A percentile compares a stretch with the other conserved stretches of the same genome.
phyloP scores from a whole-genome alignment of 1,139 yeast genomes.

The Debaryomyces coudertii region DNA sequence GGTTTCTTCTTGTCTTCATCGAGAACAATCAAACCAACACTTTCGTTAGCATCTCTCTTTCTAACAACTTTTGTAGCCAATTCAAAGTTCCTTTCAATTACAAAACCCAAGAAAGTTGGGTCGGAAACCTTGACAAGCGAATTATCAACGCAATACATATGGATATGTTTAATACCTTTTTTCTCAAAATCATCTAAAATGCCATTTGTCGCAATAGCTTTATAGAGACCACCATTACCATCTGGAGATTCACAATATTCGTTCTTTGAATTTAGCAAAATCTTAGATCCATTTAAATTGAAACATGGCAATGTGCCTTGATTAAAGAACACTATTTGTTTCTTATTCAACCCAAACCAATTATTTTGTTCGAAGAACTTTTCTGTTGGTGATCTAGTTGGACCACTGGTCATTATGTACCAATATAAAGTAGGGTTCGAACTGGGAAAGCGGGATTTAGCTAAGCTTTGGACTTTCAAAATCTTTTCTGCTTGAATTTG shows the following conservation, averaged over 20 bases:
- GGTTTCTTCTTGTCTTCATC: constrained; percentile 66
- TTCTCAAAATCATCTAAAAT: constrained; percentile 66
- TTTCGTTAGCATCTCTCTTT: constrained; percentile 83
- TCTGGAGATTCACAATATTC: constrained; percentile 87
- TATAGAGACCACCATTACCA: constrained; percentile 97
- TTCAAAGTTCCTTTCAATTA: constrained; percentile 64
- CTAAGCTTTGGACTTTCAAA: constrained; percentile 60
- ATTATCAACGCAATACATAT: constrained; percentile 97
- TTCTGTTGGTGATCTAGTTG: constrained; percentile 81
- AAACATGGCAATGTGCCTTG: constrained; percentile 97
- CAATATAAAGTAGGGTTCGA: constrained; percentile 58
- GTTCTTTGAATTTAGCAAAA: constrained; percentile 60
- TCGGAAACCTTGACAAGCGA: constrained; percentile 92
- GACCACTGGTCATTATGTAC: constrained; percentile 96
- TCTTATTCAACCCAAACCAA: constrained; percentile 67
- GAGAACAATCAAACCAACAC: constrained; percentile 88
- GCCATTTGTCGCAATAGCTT: constrained; percentile 69
- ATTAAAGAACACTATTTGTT: constrained; percentile 77
- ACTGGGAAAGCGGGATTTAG: constrained; percentile 36
- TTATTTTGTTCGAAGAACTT: constrained; percentile 59
- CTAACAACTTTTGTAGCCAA: constrained; percentile 95
- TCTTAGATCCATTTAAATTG: constrained; percentile 65
- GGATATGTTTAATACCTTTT: constrained; percentile 86
- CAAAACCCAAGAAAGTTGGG: constrained; percentile 88
- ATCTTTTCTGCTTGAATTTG: constrained; percentile 93